phyloP scores from a whole-genome alignment of 768 basidiomycete species.

The Trichaptum fuscoviolaceum region DNA sequence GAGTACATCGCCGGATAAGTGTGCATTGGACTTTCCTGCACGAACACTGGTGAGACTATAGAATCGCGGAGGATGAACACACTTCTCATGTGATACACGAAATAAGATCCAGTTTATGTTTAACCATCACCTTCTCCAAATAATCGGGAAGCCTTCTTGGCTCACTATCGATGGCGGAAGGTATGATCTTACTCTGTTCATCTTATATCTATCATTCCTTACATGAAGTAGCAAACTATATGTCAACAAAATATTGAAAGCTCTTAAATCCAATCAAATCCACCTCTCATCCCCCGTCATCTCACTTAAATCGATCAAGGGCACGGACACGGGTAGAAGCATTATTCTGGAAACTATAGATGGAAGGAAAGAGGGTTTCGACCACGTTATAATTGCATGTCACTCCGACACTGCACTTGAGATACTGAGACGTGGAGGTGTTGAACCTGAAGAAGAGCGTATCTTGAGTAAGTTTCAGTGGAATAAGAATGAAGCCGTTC shows the following conservation, averaged over 20 bases:
- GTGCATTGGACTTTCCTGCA: conserved; percentile 66
- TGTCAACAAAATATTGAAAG: conserved; percentile 54
- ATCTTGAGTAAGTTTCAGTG: conserved; percentile 58
- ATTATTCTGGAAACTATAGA: conserved; percentile 43
- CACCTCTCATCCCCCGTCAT: conserved; percentile 56
- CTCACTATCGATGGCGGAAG: conserved; percentile 69
- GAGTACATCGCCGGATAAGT: conserved; percentile 70
- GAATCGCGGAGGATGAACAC: background rate
- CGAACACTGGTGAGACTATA: conserved; percentile 44
- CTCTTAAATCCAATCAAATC: conserved; percentile 45
- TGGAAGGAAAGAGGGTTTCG: conserved; percentile 45
- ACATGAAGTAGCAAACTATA: conserved; percentile 47
- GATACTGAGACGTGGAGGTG: conserved; percentile 46
- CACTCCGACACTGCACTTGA: conserved; percentile 61
- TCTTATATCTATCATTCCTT: background rate
- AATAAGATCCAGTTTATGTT: conserved; percentile 60
- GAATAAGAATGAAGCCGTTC: conserved; percentile 60
- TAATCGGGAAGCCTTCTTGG: conserved; percentile 68
- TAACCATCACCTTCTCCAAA: conserved; percentile 70
- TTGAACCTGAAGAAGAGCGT: conserved; percentile 46
- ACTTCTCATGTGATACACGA: background rate
- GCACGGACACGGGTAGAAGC: conserved; percentile 9
- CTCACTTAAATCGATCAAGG: conserved; percentile 31
- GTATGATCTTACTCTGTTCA: conserved; percentile 28
- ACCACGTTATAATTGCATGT: conserved; percentile 70